Base-by-base conservation (phyloP, 2,329 filamentous ascomycete species). In the Ascochyta viciae-villosae region DNA sequence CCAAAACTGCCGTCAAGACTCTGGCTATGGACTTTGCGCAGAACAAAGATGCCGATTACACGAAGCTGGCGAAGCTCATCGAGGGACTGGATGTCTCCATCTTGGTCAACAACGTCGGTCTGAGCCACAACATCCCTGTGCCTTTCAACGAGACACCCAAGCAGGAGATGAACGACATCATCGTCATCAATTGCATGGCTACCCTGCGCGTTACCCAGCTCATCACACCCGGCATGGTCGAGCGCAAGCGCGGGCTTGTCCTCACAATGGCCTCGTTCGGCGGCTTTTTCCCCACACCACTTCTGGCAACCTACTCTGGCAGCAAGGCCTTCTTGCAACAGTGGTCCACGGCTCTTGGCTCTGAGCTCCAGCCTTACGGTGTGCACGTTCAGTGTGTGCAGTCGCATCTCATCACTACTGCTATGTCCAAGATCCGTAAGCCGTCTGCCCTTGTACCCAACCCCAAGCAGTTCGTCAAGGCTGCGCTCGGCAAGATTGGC, bases 291-390 rank as follows among this genome's bases (percentile, higher is more conserved):
- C 95, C 95, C 7, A 96, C 92, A 0, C 93, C 96, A 6, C 87
- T 95, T 50, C 85, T 99, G 40, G 95, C 95, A 12, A 98, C 95
- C 3, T 99, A 99, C 83, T 96, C 91, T 40, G 95, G 95, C 64
- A 95, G 90, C 85, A 99, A 99, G 81, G 94, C 95, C 1, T 99
- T 99, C 84, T 84, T 99, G 44, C 94, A 98, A 79, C 89, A 96
- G 73, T 99, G 95, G 95, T 96, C 90, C 64, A 89, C 87, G 6
- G 88, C 95, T 10, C 84, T 99, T 13, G 90, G 89, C 1, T 85
- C 89, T 13, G 95, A 99, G 78, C 84, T 99, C 27, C 86, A 89
- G 61, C 86, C 88, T 1, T 83, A 90, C 67, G 90, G 91, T 54
- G 87, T 99, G 37, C 89, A 92, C 62, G 92, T 96, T n/a, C 88